Evolutionary conservation across 352 stramenopile species (phyloP), one percentile per base, ranked within the genome.

Genomic region (Pythium coloratum): DNA sequence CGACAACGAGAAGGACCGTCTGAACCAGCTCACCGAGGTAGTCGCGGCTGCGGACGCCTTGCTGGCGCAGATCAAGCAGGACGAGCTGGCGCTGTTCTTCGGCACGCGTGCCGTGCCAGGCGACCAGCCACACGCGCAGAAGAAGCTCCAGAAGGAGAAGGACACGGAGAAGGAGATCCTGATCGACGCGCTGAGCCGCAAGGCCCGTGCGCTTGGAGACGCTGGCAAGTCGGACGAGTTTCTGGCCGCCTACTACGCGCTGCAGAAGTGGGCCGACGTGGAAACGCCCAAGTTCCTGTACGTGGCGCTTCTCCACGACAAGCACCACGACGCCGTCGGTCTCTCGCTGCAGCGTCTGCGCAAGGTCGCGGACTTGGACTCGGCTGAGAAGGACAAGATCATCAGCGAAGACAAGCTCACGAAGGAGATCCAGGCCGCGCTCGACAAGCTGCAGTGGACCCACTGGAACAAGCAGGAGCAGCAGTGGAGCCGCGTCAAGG

Each of bases 191-290:
- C 69, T 93, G 16, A 71, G 69, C 9, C 84, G 87, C 30, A 87
- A 89, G 62, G 73, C 84, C n/a, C 87, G 87, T 40, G 87, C 87
- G n/a, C 57, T 92, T 4, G 83, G 85, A 3, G 78, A 92, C 65
- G 65, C 62, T 1, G 75, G 59, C 6, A 62, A 90, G 63, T 89
- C 78, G 78, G 75, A 85, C 32, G 71, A 71, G 26, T 94, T 95
- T 51, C 32, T 78, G n/a, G 14, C 64, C 8, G 67, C 73, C n/a
- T 89, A 82, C 56, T 55, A 69, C 1, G 70, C 65, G 51, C 80
- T 95, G 2, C 76, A 92, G 58, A 88, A 95, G 66, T 95, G 87
- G 87, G 81, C 72, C 28, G 86, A 95, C 62, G 77, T 89, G 1
- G 82, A 92, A 26, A 70, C 75, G 55, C 49, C 76, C 28, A 72